Conservation (phyloP, 2,329 filamentous ascomycete species). For the Venturia nashicola region DNA sequence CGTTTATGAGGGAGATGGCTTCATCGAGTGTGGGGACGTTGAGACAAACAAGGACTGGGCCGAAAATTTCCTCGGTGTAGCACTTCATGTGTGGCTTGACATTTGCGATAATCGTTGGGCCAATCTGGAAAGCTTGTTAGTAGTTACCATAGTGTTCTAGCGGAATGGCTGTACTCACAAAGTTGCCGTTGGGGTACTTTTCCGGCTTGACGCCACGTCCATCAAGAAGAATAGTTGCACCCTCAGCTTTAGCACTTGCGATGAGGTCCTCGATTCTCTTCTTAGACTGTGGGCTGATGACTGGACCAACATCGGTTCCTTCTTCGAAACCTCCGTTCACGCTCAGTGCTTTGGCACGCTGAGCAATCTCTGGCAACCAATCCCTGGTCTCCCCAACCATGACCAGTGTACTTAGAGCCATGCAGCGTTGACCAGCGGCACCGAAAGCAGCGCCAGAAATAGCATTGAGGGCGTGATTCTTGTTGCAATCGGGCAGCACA, state of each 20-base stretch:
- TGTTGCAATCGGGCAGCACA: constrained; percentile 76
- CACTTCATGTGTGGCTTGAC: constrained; percentile 72
- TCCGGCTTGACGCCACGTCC: constrained; percentile 60
- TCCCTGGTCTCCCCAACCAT: constrained; percentile 76
- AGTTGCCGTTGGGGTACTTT: constrained; percentile 80
- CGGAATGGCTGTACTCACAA: constrained; percentile 31
- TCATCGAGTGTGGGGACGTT: constrained; percentile 69
- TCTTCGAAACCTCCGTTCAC: constrained; percentile 74
- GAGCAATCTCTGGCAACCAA: constrained; percentile 68
- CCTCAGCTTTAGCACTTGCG: constrained; percentile 64
- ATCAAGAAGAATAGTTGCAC: constrained; percentile 71
- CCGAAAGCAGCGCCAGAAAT: constrained; percentile 77
- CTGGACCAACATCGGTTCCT: constrained; percentile 68
- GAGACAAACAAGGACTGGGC: constrained; percentile 70
- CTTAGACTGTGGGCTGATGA: constrained; percentile 70
- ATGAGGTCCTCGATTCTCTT: constrained; percentile 67
- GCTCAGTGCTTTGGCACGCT: constrained; percentile 58
- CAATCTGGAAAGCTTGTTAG: constrained; percentile 40
- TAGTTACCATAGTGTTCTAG: background rate
- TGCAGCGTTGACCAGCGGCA: constrained; percentile 74
- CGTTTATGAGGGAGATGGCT: constrained; percentile 70
- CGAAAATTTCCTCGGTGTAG: constrained; percentile 79
- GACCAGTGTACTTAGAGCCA: constrained; percentile 74
- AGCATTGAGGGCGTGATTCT: constrained; percentile 78
- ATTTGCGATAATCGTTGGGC: constrained; percentile 70